Evolutionary conservation across 1,284 basidiomycete species (phyloP).

Genomic region (Trametes pubescens): DNA sequence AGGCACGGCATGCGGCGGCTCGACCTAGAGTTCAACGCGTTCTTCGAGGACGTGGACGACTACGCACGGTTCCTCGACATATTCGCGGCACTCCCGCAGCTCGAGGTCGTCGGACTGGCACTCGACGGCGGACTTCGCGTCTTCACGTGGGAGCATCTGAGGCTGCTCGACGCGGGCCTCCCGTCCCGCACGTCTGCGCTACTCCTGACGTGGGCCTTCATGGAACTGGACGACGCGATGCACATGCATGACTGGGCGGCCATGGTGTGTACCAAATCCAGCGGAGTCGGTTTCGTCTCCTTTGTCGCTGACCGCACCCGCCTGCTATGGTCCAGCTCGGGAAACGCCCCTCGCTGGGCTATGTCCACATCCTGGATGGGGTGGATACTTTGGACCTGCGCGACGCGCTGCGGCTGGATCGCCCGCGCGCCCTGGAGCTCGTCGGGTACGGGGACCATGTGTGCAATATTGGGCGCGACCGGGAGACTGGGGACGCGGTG

Average conservation of each 20-base stretch:
- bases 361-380: conserved; percentile 15
- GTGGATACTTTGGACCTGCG: conserved; percentile 10
- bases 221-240: neutral
- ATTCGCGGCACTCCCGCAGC: conserved; percentile 3
- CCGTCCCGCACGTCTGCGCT: conserved; percentile 10
- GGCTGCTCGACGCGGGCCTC: neutral
- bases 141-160: neutral
- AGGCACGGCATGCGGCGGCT: conserved; percentile 15
- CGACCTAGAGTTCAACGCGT: conserved; percentile 11
- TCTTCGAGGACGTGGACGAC: neutral
- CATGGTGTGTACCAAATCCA: neutral
- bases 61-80: neutral
- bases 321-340: conserved; percentile 3
- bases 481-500: conserved; percentile 1
- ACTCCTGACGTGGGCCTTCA: neutral
- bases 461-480: conserved; percentile 4
- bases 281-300: too few species aligned
- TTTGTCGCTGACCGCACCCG: neutral
- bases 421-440: conserved; percentile 14
- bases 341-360: neutral
- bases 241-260: neutral
- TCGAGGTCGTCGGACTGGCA: conserved; percentile 17
- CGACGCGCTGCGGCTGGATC: conserved; percentile 14
- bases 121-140: neutral
- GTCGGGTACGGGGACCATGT: conserved; percentile 19